Base-by-base conservation (phyloP, 352 stramenopile species). In the Phytophthora constricta region DNA sequence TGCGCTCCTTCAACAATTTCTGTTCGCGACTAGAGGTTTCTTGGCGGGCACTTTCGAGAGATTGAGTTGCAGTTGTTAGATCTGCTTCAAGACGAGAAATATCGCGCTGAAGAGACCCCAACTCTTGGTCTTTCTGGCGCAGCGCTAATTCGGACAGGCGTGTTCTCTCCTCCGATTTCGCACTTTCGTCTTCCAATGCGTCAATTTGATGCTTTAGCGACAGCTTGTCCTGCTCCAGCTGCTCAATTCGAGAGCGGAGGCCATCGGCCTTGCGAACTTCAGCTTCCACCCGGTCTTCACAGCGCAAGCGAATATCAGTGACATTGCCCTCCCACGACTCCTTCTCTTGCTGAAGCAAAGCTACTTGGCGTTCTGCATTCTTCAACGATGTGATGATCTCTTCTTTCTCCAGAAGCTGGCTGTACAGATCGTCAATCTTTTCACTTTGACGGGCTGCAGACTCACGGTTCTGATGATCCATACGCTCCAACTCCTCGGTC, bases 381-480 rank as follows among this genome's bases (percentile, higher is more conserved):
- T 84, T 79, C 8, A 87, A 46, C 0, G 65, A 74, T 26, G 61
- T 37, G 13, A 87, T 78, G 4, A 51, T 58, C 16, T 78, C 73
- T 5, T 92, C 84, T 27, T 87, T 85, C 14, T 75, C 68, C 23
- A 79, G 26, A 46, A 92, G 58, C 10, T 89, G 69, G 19, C 70
- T 61, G 27, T 88, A 88, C 39, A 90, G 43, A 10, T 87, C 82
- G 49, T 90, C 78, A 45, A 90, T 77, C 52, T 85, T 84, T 5
- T 70, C 68, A 9, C 80, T 86, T 23, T 89, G 52, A 8, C 54
- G 57, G 3, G 62, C 62, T 10, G 60, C 62, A 41, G 69, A 25
- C 11, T 79, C 73, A 3, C 61, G 41, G 19, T 68, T 69, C 5
- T 79, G 69, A 17, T 58, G 27, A 20, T 75, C 42, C 0, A 72